phyloP scores from a whole-genome alignment of 495 filamentous ascomycete species.

The Amorphotheca resinae region DNA sequence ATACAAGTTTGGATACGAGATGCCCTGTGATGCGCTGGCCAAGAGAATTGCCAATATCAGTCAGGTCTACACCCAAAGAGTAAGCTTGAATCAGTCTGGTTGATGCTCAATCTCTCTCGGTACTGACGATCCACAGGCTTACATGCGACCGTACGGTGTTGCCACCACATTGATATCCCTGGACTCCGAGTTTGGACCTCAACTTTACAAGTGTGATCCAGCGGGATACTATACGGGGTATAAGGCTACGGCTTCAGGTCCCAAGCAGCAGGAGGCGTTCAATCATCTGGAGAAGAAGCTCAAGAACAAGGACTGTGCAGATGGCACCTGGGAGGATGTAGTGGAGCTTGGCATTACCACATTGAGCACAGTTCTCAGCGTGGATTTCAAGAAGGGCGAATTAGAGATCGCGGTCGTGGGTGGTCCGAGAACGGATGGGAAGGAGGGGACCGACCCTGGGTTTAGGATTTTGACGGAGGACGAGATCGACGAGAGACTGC shows the following conservation, averaged over 20 bases:
- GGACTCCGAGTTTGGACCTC: conserved; percentile 85
- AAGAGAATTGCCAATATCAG: conserved; percentile 98
- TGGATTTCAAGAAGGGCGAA: conserved; percentile 99
- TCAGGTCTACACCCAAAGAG: conserved; percentile 96
- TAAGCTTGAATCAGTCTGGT: conserved; percentile 18
- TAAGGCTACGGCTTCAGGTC: conserved; percentile 93
- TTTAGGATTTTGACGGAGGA: conserved; percentile 91
- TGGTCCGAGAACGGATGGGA: conserved; percentile 62
- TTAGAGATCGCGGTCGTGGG: conserved; percentile 96
- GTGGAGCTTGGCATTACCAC: conserved; percentile 92
- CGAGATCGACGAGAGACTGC: conserved; percentile 95
- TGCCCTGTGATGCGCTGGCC: conserved; percentile 93
- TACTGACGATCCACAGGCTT: conserved; percentile 48
- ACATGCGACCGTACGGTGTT: conserved; percentile 95
- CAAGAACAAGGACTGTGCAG: conserved; percentile 95
- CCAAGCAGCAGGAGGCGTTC: conserved; percentile 95
- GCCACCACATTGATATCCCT: conserved; percentile 89
- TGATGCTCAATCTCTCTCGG: conserved; percentile 8
- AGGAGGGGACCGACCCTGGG: conserved; percentile 59
- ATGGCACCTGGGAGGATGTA: conserved; percentile 92
- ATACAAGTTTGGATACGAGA: conserved; percentile 98
- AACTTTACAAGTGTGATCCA: conserved; percentile 96
- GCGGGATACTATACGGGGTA: conserved; percentile 96
- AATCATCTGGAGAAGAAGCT: conserved; percentile 98
- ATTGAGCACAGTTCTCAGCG: conserved; percentile 87